These are phyloP conservation scores for Basipetospora chlamydospora DNA, from an alignment of 2,329 filamentous ascomycete genomes.

Conservation along the genomic window DNA sequence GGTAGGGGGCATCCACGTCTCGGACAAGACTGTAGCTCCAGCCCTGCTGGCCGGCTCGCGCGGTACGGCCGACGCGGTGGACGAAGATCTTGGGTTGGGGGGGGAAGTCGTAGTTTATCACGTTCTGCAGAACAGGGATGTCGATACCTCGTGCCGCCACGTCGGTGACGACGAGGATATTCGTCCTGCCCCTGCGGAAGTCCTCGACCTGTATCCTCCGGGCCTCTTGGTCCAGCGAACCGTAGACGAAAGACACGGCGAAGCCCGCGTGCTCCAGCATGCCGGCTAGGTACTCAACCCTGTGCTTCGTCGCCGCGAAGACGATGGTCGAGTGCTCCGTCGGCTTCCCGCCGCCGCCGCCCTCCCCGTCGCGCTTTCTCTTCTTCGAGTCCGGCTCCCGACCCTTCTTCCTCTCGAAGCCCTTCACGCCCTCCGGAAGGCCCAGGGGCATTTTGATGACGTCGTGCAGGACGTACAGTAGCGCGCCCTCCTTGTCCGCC, in stretches of 20 bases:
- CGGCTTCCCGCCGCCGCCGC: conserved; percentile 51
- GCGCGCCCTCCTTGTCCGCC: conserved; percentile 81
- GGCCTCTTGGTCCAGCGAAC: conserved; percentile 84
- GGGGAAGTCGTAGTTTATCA: conserved; percentile 98
- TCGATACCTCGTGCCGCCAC: conserved; percentile 95
- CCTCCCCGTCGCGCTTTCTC: conserved; percentile 48
- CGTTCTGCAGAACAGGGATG: conserved; percentile 89
- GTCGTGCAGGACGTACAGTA: conserved; percentile 79
- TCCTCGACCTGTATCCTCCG: conserved; percentile 84
- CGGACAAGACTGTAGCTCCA: conserved; percentile 92
- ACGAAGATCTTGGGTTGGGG: conserved; percentile 95
- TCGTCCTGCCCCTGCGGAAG: conserved; percentile 70
- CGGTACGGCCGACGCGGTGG: conserved; percentile 89
- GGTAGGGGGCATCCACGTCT: conserved; percentile 77
- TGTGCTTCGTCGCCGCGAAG: conserved; percentile 90
- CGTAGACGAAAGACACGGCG: conserved; percentile 86
- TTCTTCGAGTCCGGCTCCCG: too few species aligned
- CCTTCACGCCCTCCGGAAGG: conserved; percentile 37
- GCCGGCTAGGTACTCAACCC: conserved; percentile 81
- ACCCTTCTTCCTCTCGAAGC: conserved; percentile 26
- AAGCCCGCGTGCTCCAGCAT: conserved; percentile 74
- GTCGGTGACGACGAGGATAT: conserved; percentile 91
- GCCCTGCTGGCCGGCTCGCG: conserved; percentile 78
- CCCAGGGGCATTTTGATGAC: conserved; percentile 80
- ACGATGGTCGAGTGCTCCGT: conserved; percentile 88